Conservation (phyloP, 2,329 filamentous ascomycete genomes). For the Alternaria hordeiaustralica region DNA sequence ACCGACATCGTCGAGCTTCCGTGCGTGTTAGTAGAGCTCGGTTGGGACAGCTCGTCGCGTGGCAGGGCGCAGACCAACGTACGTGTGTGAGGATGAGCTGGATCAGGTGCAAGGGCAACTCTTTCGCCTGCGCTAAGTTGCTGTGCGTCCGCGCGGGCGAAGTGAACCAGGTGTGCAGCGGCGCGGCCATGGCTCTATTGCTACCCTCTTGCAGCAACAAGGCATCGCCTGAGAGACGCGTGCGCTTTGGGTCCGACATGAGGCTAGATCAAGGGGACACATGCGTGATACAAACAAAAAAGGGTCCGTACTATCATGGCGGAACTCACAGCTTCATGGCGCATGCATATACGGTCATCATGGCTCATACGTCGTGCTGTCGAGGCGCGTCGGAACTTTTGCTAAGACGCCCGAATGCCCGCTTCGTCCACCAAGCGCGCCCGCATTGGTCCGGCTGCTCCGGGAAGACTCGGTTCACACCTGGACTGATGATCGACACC, state of each 20-base stretch:
- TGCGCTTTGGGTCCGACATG: slow-evolving; percentile 29
- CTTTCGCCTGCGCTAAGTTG: slow-evolving; percentile 37
- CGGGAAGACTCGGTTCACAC: not conserved
- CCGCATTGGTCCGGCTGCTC: slow-evolving; percentile 27
- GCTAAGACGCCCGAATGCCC: slow-evolving; percentile 11
- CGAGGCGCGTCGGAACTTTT: not conserved
- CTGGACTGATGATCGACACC: slow-evolving; percentile 1
- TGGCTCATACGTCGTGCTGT: not conserved
- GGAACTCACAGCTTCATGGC: not conserved
- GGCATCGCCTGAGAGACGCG: slow-evolving; percentile 15
- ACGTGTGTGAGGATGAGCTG: slow-evolving; percentile 63
- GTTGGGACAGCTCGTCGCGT: slow-evolving; percentile 17
- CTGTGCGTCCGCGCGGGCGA: slow-evolving; percentile 42
- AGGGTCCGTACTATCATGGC: slow-evolving; percentile 1
- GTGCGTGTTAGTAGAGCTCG: slow-evolving; percentile 11
- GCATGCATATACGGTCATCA: not conserved
- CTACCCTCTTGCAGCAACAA: not conserved
- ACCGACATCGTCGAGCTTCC: slow-evolving; percentile 62
- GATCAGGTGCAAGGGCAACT: slow-evolving; percentile 65
- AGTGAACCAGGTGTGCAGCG: slow-evolving; percentile 41
- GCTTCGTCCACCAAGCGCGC: slow-evolving; percentile 11
- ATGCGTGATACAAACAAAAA: slow-evolving; percentile 1
- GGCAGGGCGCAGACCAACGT: slow-evolving; percentile 30
- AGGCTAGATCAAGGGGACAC: slow-evolving; percentile 12
- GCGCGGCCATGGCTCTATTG: slow-evolving; percentile 33